phyloP scores from a whole-genome alignment of 495 filamentous ascomycete genomes.

The Xylaria acuta region DNA sequence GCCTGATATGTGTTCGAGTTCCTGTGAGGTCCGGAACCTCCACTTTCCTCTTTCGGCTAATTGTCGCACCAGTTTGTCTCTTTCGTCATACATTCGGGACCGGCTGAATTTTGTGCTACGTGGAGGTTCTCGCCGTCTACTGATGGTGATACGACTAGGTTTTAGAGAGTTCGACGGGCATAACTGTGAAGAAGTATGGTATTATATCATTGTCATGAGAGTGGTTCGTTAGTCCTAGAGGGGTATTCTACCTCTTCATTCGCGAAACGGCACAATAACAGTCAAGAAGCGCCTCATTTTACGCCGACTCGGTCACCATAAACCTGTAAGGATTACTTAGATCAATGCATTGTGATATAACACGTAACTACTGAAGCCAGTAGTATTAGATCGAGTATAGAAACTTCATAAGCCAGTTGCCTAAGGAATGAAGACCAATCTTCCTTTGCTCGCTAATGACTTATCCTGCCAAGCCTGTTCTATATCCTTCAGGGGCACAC shows the following conservation, averaged over 20 bases:
- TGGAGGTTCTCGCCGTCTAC: background rate
- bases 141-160: background rate
- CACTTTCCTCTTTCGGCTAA: constrained; percentile 27
- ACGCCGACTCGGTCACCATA: no score
- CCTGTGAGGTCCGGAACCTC: constrained; percentile 11
- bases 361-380: background rate
- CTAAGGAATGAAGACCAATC: constrained; percentile 40
- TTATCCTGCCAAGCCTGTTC: constrained; percentile 36
- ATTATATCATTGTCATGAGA: no score
- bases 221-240: no score
- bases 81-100: background rate
- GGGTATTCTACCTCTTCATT: no score
- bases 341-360: background rate
- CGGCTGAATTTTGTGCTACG: constrained; percentile 1
- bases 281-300: no score
- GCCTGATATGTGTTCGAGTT: no score
- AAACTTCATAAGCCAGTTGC: background rate
- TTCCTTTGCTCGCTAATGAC: constrained; percentile 27
- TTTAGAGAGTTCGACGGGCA: background rate
- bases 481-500: constrained; percentile 37
- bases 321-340: no score
- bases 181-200: no score
- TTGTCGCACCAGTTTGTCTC: background rate
- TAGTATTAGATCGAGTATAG: background rate
- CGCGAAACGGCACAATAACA: no score